These are phyloP conservation scores for Tausonia pullulans DNA, from an alignment of 1,284 basidiomycete genomes.

Conservation along the genomic window DNA sequence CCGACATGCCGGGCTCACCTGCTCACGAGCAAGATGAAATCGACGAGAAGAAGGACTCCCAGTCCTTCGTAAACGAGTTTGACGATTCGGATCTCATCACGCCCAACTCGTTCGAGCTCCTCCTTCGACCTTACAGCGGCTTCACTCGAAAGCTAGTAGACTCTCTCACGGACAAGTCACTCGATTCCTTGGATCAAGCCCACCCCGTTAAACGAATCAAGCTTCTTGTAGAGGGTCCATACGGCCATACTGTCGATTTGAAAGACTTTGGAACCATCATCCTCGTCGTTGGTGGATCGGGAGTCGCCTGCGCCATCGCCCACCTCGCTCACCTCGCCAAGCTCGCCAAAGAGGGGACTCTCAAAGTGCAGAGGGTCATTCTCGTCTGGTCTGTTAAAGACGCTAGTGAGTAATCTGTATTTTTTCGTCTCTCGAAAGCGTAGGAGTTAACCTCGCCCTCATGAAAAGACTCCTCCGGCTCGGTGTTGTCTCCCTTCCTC, in stretches of 20 bases:
- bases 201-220: slow-evolving; percentile 2
- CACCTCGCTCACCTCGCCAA: slow-evolving; percentile 18
- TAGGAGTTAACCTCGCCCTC: neutral
- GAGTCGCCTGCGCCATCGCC: slow-evolving; percentile 13
- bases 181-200: neutral
- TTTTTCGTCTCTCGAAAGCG: neutral
- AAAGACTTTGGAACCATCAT: slow-evolving; percentile 16
- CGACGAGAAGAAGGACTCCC: neutral
- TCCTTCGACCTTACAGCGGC: slow-evolving; percentile 9
- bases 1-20: neutral
- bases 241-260: slow-evolving; percentile 14
- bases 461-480: neutral
- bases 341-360: neutral
- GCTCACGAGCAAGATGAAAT: neutral
- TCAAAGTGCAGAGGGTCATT: slow-evolving; percentile 7
- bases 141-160: slow-evolving; percentile 15
- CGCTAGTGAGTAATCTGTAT: neutral
- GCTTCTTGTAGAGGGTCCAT: slow-evolving; percentile 18
- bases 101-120: slow-evolving; percentile 8
- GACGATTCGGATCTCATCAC: neutral
- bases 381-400: slow-evolving; percentile 17
- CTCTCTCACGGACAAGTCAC: neutral
- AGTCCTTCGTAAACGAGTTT: neutral
- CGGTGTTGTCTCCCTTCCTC: neutral
- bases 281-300: slow-evolving; percentile 17